Evolutionary conservation across 2,329 filamentous ascomycete species (phyloP), one percentile per base, ranked within the genome.

Genomic region (Fusarium burgessii): DNA sequence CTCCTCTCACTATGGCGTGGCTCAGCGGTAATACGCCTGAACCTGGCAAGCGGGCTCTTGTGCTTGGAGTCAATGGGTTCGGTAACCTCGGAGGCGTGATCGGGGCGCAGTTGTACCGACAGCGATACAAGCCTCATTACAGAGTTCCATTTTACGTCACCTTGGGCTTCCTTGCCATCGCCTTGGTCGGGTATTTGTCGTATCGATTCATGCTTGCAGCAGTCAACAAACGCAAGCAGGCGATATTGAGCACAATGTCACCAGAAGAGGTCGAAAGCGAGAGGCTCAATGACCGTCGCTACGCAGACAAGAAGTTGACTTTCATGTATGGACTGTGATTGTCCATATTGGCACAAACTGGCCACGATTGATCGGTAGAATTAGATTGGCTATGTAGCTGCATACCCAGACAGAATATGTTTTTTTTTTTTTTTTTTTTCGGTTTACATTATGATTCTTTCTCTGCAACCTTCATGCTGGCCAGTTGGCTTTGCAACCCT

Each of bases 401-500:
- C 49, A 43, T 40, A 70, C 14, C 20, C n/a, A 47, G n/a, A 57
- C 33, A 35, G 15, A 41, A 43, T 33, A 61, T 42, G 35, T 15
- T 46, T 23, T 9, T 20, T n/a, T 12, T 13, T 10, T 23, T n/a
- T 13, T 13, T 10, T n/a, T n/a, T n/a, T n/a, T n/a, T n/a, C n/a
- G n/a, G n/a, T n/a, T 23, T 29, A n/a, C 54, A 72, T 71, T 46
- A 77, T 20, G 67, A 70, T 11, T 67, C 62, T 47, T 76, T 71
- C 20, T 61, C 68, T 33, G 76, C 65, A 47, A 73, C 62, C 40
- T 73, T 74, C 76, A 77, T 77, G 54, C 68, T 78, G 23, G 78
- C 79, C 60, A 93, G 76, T 77, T 93, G 90, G 27, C 86, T 87
- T 75, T 88, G 87, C 71, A 93, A 68, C 0, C 91, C 92, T 65